Base-by-base conservation (phyloP, 164 flowering plant genomes). In the Macadamia tetraphylla region DNA sequence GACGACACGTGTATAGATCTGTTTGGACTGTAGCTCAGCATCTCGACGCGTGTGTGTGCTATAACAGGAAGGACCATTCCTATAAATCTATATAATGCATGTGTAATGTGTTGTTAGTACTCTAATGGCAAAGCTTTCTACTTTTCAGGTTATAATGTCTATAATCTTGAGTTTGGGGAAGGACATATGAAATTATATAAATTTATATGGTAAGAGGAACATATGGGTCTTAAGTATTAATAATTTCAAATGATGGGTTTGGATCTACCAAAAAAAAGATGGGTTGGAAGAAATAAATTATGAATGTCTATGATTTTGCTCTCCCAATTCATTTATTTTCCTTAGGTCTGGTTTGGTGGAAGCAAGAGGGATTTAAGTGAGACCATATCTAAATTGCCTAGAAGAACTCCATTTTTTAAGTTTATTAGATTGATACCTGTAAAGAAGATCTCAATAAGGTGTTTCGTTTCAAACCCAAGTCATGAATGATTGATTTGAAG, bases 281-380 rank as follows among this genome's bases (percentile, higher is more conserved):
- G 55, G 12, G 55, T 51, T 51, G 5, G 18, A 52, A 13, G n/a
- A 5, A 5, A 6, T 52, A 4, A 52, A 10, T 10, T 52, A 52
- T 52, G 57, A 17, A 13, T 14, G 6, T 9, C 51, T 35, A 46
- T 8, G 51, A 9, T 46, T 8, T 8, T 46, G 51, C 51, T 46
- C 13, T 46, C 1, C 1, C 51, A 8, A 1, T 52, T 13, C 17
- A 5, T 52, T 52, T 52, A 0, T 52, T 5, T 52, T 52, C 3
- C 14, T 17, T 11, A n/a, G 72, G 79, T 69, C 67, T 69, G 79
- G 77, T 71, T 78, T 73, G 75, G 74, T 81, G 82, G 82, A 71
- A 76, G 72, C 80, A 82, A 62, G 75, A 65, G 75, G 71, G 72
- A 67, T 71, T 70, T 63, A 71, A 62, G 70, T 68, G 69, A 57